Evolutionary conservation across 179 eudicot species (phyloP).

Genomic region (Spergularia azorica): DNA sequence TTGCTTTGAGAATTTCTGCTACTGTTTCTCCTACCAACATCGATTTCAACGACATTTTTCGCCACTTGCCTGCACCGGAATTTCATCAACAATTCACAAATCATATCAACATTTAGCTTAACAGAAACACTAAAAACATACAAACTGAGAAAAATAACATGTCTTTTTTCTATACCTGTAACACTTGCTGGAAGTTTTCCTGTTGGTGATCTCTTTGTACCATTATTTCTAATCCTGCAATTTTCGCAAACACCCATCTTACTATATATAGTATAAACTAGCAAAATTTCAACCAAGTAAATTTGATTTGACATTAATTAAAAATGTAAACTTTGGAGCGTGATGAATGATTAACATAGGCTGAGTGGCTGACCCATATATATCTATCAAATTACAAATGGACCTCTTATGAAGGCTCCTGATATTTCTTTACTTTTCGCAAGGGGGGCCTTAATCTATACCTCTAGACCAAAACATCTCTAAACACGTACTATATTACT

Average conservation of each 20-base stretch:
- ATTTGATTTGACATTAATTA: neutral
- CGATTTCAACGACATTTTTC: constrained; percentile 79
- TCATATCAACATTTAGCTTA: too few species aligned
- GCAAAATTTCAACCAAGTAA: neutral
- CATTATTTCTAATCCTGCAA: constrained; percentile 56
- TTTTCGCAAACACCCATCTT: constrained; percentile 8
- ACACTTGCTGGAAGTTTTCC: constrained; percentile 56
- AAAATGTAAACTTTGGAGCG: constrained; percentile 14
- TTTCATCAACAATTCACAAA: neutral
- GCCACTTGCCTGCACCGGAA: constrained; percentile 68
- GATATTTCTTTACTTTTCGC: neutral
- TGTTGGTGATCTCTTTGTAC: constrained; percentile 54
- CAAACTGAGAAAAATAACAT: neutral
- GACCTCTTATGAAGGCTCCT: neutral
- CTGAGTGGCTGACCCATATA: too few species aligned
- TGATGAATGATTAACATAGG: neutral
- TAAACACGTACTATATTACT: too few species aligned
- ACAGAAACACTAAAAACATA: constrained; percentile 1
- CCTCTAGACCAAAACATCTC: too few species aligned
- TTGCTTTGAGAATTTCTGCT: constrained; percentile 71
- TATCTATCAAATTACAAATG: too few species aligned
- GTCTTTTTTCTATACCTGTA: constrained; percentile 42
- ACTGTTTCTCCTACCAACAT: constrained; percentile 90
- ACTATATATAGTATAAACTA: constrained; percentile 5
- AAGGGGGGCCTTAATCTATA: neutral